Conservation (phyloP, 257 asterid species). For the Pogostemon cablin region DNA sequence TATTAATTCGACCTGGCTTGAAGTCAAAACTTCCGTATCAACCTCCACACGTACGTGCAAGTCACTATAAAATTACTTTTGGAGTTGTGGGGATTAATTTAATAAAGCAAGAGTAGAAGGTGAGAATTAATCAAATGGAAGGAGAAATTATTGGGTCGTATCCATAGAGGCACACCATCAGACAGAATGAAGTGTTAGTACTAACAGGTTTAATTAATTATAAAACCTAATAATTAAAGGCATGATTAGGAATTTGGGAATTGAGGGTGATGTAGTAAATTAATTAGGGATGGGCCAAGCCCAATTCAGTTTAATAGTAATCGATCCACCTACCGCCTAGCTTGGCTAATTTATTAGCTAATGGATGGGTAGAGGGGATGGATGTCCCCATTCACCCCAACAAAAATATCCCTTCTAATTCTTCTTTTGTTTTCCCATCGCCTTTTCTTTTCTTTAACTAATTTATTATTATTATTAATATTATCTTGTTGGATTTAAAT, state of each 20-base stretch:
- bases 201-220: conserved; percentile 16
- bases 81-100: background rate
- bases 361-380: conserved; percentile 26
- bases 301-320: background rate
- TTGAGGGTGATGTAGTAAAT: conserved; percentile 38
- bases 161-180: conserved; percentile 35
- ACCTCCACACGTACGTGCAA: too few relatives aligned
- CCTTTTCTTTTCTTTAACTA: background rate
- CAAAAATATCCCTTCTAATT: conserved; percentile 36
- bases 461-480: too few relatives aligned
- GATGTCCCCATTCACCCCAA: conserved; percentile 49
- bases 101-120: background rate
- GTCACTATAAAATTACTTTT: too few relatives aligned
- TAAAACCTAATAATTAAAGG: conserved; percentile 44
- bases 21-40: too few relatives aligned
- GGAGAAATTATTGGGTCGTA: conserved; percentile 32
- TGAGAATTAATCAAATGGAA: conserved; percentile 4
- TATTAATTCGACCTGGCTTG: too few relatives aligned
- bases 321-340: conserved; percentile 40
- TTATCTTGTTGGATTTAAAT: too few relatives aligned
- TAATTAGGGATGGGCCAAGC: conserved; percentile 24
- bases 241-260: conserved; percentile 35
- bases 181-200: conserved; percentile 34
- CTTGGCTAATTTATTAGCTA: conserved; percentile 27
- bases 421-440: background rate